These are phyloP conservation scores for Trichoderma sp. DNA, from an alignment of 2,329 filamentous ascomycete species.

Conservation along the genomic window DNA sequence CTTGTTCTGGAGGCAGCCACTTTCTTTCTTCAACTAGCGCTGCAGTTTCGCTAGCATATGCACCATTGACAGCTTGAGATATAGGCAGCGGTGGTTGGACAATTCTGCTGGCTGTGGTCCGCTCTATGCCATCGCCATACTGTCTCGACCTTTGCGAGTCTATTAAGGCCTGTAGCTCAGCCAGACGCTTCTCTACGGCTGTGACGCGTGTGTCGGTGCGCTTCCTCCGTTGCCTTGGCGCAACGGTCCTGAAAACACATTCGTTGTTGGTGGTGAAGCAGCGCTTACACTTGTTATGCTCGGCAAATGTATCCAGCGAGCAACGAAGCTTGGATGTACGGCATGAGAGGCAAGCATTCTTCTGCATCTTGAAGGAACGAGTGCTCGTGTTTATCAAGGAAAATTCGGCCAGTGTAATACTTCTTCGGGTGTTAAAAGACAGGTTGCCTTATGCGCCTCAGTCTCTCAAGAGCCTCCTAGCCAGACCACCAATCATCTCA, in stretches of 20 bases:
- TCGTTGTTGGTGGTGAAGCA: background rate
- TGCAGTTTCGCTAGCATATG: background rate
- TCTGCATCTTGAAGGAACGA: background rate
- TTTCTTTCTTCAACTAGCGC: background rate
- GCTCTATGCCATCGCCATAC: background rate
- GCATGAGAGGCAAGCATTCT: background rate
- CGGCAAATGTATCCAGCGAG: background rate
- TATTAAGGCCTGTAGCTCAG: background rate
- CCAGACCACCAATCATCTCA: background rate
- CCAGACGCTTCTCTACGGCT: background rate
- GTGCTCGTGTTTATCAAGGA: background rate
- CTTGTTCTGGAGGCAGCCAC: background rate
- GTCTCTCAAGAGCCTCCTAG: background rate
- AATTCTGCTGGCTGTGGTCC: background rate
- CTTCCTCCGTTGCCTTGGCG: background rate
- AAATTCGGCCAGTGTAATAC: background rate
- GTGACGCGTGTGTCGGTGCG: background rate
- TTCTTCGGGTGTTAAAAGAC: background rate
- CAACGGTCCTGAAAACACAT: background rate
- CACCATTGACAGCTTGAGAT: background rate
- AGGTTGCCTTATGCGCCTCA: background rate
- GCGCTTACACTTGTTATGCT: background rate
- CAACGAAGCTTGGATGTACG: background rate
- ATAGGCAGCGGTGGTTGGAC: background rate
- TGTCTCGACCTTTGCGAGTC: background rate